phyloP scores from a whole-genome alignment of 306 rosid species.

The Hippophae tibetana region DNA sequence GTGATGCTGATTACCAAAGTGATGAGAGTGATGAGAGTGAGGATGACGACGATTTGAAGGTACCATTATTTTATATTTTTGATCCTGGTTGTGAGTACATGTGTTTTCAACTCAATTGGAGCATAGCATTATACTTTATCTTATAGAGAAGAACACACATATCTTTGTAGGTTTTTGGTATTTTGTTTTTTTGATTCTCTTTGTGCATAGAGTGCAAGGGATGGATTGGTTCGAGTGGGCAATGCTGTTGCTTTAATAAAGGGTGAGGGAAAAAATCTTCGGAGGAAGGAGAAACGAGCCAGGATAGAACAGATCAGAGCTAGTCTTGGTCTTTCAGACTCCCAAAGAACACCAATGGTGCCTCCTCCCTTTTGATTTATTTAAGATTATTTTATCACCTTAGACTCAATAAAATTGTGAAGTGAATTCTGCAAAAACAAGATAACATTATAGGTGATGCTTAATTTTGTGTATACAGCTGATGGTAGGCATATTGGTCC shows the following conservation, averaged over 20 bases:
- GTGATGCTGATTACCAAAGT: slow-evolving; percentile 24
- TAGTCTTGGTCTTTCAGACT: slow-evolving; percentile 95
- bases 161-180: too few species aligned
- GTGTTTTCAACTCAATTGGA: not conserved
- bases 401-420: not conserved
- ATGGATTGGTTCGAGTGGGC: slow-evolving; percentile 59
- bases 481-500: not conserved
- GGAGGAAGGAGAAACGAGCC: slow-evolving; percentile 86
- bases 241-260: slow-evolving; percentile 88
- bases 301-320: slow-evolving; percentile 97
- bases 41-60: slow-evolving; percentile 49
- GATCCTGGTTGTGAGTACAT: not conserved
- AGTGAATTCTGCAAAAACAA: not conserved
- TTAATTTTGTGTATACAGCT: not conserved
- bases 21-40: slow-evolving; percentile 59
- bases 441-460: not conserved
- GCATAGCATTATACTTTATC: too few species aligned
- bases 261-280: slow-evolving; percentile 62
- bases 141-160: too few species aligned
- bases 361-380: not conserved
- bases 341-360: slow-evolving; percentile 91
- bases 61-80: slow-evolving; percentile 19
- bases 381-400: not conserved
- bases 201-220: slow-evolving; percentile 28
- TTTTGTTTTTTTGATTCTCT: not conserved